Conservation (phyloP, 345 rosid genomes). For the Mallotus nudiflorus region DNA sequence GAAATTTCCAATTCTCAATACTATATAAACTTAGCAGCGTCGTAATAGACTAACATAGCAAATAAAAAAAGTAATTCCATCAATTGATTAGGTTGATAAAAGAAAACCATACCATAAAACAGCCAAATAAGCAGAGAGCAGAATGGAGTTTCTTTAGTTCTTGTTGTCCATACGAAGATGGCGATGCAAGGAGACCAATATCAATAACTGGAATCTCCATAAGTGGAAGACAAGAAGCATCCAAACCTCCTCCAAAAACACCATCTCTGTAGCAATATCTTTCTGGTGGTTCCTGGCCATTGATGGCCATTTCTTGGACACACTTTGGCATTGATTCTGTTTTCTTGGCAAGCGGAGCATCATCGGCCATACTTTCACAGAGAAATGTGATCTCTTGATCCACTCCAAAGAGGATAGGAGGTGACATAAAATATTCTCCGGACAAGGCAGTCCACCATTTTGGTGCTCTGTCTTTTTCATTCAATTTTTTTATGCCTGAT, state of each 20-base stretch:
- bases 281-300: conserved; percentile 39
- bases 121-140: conserved; percentile 58
- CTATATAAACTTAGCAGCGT: no score
- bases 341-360: no score
- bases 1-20: neutral
- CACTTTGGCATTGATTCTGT: no score
- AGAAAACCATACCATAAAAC: conserved; percentile 52
- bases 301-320: conserved; percentile 19
- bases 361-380: neutral
- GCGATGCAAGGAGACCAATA: conserved; percentile 44
- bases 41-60: no score
- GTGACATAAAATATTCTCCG: no score
- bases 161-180: conserved; percentile 21
- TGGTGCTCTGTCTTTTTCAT: no score
- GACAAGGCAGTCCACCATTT: no score
- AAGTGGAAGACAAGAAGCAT: conserved; percentile 30
- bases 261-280: conserved; percentile 38
- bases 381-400: no score
- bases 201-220: conserved; percentile 54
- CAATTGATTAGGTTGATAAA: no score
- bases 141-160: conserved; percentile 50
- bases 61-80: no score
- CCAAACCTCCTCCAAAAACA: conserved; percentile 22
- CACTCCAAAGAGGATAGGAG: no score
- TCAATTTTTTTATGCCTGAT: no score